These are phyloP conservation scores for Ophiocordyceps robertsii DNA, from an alignment of 2,329 filamentous ascomycete species.

Conservation along the genomic window DNA sequence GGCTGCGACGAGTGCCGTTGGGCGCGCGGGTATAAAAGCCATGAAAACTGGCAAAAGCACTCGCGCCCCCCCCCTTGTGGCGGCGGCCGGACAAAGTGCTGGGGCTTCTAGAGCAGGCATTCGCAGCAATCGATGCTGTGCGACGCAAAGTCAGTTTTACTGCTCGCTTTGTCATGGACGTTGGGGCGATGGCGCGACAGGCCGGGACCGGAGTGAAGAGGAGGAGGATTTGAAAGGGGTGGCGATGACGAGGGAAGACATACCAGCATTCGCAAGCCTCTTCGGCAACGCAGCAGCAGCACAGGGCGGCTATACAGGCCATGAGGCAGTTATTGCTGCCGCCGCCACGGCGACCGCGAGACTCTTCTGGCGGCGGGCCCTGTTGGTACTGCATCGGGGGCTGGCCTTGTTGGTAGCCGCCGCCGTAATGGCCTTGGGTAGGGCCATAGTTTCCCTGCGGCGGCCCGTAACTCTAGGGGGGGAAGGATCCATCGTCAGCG, in stretches of 20 bases:
- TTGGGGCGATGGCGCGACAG: not conserved
- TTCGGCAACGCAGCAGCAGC: constrained; percentile 36
- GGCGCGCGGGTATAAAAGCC: not conserved
- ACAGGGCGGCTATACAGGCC: constrained; percentile 33
- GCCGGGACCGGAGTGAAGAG: not conserved
- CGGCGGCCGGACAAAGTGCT: not conserved
- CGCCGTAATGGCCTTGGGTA: constrained; percentile 17
- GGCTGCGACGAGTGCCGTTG: too few species aligned
- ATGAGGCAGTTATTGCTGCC: constrained; percentile 29
- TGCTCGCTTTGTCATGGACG: not conserved
- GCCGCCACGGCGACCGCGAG: constrained; percentile 14
- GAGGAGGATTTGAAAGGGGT: not conserved
- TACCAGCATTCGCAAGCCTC: constrained; percentile 38
- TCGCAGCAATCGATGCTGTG: constrained; percentile 27
- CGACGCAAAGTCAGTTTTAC: not conserved
- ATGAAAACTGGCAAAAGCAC: not conserved
- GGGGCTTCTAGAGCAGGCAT: constrained; percentile 19
- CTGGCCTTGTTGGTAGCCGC: constrained; percentile 18
- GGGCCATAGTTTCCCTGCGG: constrained; percentile 18
- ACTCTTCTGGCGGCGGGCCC: constrained; percentile 17
- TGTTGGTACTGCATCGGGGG: constrained; percentile 31
- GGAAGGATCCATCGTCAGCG: not conserved
- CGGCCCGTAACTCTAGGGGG: constrained; percentile 12
- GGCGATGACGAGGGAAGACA: constrained; percentile 6
- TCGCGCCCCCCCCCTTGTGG: not conserved